These are phyloP conservation scores for Tricholoma hemisulphureum DNA, from an alignment of 768 basidiomycete genomes.

Conservation along the genomic window DNA sequence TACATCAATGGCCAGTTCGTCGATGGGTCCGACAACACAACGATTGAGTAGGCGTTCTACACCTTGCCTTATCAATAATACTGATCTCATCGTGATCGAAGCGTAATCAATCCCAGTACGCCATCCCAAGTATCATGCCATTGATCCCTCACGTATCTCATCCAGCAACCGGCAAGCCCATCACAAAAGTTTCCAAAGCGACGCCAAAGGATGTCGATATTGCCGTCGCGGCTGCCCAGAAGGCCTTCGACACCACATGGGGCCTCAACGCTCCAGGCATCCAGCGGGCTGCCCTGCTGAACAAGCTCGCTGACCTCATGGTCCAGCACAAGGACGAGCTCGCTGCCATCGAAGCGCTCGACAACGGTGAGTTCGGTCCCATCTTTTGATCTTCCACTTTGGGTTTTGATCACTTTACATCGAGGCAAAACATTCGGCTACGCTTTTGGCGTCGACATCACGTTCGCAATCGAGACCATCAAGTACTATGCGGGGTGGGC, in stretches of 20 bases:
- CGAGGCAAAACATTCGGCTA: conserved; percentile 31
- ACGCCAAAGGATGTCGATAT: conserved; percentile 69
- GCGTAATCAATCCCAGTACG: conserved; percentile 55
- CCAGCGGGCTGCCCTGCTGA: conserved; percentile 39
- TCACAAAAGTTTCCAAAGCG: conserved; percentile 58
- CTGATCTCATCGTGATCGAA: conserved; percentile 22
- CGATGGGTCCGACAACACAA: conserved; percentile 50
- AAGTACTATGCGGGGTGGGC: conserved; percentile 60
- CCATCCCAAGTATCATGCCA: conserved; percentile 1
- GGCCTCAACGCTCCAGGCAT: conserved; percentile 46
- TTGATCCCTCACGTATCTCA: conserved; percentile 8
- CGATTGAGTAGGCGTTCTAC: conserved; percentile 55
- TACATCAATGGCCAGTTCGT: conserved; percentile 73
- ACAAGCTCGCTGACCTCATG: conserved; percentile 52
- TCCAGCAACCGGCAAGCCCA: conserved; percentile 59
- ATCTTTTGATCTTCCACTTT: background rate
- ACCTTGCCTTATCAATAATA: conserved; percentile 1
- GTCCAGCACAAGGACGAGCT: conserved; percentile 46
- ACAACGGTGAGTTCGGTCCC: conserved; percentile 40
- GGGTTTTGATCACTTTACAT: background rate
- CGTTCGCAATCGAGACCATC: conserved; percentile 34
- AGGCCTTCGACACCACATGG: conserved; percentile 37
- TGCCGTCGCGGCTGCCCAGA: conserved; percentile 67
- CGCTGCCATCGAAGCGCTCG: conserved; percentile 49
- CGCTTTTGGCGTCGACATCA: conserved; percentile 25